Evolutionary conservation across 768 basidiomycete genomes (phyloP).

Genomic region (Leccinum disarticulatum): DNA sequence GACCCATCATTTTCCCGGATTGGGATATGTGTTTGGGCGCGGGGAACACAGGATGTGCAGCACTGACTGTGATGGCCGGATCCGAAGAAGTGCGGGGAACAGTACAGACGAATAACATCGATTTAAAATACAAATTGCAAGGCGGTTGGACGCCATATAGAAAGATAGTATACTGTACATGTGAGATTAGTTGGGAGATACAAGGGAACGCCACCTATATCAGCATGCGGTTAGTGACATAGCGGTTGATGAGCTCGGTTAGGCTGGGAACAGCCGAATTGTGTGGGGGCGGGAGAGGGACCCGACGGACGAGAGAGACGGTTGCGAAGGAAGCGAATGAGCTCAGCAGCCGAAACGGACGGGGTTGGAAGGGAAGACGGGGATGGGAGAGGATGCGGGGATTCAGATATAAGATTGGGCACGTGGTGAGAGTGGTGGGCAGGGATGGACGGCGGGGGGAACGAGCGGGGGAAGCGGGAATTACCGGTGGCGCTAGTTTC

Average conservation of each 20-base stretch:
- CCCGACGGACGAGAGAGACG: neutral
- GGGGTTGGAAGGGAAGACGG: neutral
- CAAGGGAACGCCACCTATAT: neutral
- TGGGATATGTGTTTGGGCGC: neutral
- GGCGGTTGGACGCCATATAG: neutral
- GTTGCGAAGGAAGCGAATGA: neutral
- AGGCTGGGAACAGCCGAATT: neutral
- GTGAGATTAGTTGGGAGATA: neutral
- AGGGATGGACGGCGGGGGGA: constrained; percentile 14
- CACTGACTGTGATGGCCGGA: neutral
- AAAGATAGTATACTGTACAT: neutral
- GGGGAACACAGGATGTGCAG: neutral
- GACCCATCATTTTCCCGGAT: neutral
- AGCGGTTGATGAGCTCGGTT: neutral
- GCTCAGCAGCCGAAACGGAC: constrained; percentile 8
- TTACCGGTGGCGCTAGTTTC: constrained; percentile 29
- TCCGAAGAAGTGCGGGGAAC: constrained; percentile 2
- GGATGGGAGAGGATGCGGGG: constrained; percentile 8
- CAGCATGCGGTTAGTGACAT: neutral
- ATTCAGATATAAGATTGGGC: constrained; percentile 1
- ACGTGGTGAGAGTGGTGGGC: constrained; percentile 8
- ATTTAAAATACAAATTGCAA: neutral
- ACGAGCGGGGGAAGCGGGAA: constrained; percentile 20
- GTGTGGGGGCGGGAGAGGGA: neutral
- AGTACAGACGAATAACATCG: neutral